Evolutionary conservation across 177 flowering plant genomes (phyloP).

Genomic region (Vitis hybrid): DNA sequence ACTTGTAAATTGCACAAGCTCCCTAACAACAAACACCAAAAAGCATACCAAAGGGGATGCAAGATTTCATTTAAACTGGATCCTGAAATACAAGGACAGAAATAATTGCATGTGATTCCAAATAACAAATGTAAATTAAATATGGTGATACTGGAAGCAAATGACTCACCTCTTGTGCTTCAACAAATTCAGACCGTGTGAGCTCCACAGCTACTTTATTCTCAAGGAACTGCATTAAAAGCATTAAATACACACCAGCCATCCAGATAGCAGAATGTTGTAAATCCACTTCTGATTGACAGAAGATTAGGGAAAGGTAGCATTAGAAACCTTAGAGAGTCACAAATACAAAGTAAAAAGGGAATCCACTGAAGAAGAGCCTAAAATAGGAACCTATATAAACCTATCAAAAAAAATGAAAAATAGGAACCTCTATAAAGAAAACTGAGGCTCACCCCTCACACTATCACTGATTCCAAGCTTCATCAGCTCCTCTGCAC

Average conservation of each 20-base stretch:
- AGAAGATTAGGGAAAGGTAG: slow-evolving; percentile 14
- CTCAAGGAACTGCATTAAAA: slow-evolving; percentile 94
- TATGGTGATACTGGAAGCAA: not conserved
- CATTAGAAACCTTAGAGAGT: not conserved
- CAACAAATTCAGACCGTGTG: slow-evolving; percentile 83
- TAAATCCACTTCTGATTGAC: slow-evolving; percentile 74
- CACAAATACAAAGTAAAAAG: not conserved
- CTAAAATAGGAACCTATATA: too few species aligned
- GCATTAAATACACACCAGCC: slow-evolving; percentile 87
- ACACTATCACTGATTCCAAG: slow-evolving; percentile 74
- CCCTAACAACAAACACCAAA: too few species aligned
- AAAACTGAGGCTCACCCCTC: slow-evolving; percentile 51
- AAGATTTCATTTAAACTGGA: too few species aligned
- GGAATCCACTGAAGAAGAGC: not conserved
- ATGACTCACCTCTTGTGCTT: slow-evolving; percentile 84
- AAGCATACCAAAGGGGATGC: too few species aligned
- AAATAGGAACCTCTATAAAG: not conserved
- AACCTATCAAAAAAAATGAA: not conserved
- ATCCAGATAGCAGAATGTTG: slow-evolving; percentile 87
- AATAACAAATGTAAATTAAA: too few species aligned
- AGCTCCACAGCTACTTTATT: slow-evolving; percentile 90
- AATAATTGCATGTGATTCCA: too few species aligned
- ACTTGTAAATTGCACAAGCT: too few species aligned
- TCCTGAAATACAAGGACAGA: too few species aligned
- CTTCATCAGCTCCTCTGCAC: slow-evolving; percentile 73